Percentiles rank a stretch among this genome's conserved stretches.
phyloP scores from a whole-genome alignment of 306 rosid genomes.

The Leucaena leucocephala region DNA sequence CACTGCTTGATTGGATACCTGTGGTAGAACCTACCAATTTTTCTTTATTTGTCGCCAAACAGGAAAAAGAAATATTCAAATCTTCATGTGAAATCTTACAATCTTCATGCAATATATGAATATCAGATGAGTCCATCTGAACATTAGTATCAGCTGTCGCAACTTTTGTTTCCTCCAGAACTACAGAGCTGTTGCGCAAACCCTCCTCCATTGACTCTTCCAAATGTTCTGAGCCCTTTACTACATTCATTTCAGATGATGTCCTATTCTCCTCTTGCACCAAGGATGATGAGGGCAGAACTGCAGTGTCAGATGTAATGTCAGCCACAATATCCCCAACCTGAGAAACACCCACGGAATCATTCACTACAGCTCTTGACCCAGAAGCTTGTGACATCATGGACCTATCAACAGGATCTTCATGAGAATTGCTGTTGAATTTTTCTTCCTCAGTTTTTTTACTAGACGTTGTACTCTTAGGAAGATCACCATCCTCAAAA shows the following conservation, averaged over 20 bases:
- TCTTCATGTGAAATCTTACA: not conserved
- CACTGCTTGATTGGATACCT: not conserved
- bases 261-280: conserved; percentile 29
- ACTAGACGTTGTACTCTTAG: not conserved
- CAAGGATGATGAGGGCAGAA: conserved; percentile 21
- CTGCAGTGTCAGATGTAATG: conserved; percentile 35
- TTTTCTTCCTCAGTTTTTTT: not conserved
- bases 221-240: conserved; percentile 24
- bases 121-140: conserved; percentile 37
- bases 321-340: conserved; percentile 23
- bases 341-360: conserved; percentile 33
- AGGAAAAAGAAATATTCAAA: conserved; percentile 26
- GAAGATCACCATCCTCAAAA: conserved; percentile 27
- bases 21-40: conserved; percentile 6
- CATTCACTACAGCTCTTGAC: conserved; percentile 12
- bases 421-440: not conserved
- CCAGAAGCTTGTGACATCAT: not conserved
- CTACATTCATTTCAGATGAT: conserved; percentile 20
- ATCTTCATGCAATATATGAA: conserved; percentile 24
- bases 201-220: conserved; percentile 34
- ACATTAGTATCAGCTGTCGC: conserved; percentile 28
- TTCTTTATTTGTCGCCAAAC: conserved; percentile 17
- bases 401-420: conserved; percentile 7
- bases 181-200: conserved; percentile 15
- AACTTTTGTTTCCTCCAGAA: conserved; percentile 40